These are phyloP conservation scores for Ophiostoma perfectum DNA, from an alignment of 2,329 filamentous ascomycete species.

Conservation along the genomic window DNA sequence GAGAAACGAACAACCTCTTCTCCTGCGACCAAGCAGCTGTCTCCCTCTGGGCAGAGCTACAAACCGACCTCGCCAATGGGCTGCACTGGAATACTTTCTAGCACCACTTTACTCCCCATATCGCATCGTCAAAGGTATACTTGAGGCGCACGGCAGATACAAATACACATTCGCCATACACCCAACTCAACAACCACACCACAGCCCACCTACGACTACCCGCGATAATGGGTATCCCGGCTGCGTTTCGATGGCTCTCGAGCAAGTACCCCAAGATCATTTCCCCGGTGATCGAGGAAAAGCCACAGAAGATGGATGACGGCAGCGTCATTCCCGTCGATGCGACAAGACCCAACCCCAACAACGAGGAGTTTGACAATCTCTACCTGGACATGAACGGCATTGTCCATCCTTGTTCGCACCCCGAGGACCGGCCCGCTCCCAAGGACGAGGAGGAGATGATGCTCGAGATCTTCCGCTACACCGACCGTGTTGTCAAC, in stretches of 20 bases:
- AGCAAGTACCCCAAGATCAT: slow-evolving; percentile 98
- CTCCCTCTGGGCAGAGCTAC: slow-evolving; percentile 1
- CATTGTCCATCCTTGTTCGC: slow-evolving; percentile 97
- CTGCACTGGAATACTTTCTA: neutral
- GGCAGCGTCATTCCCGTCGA: slow-evolving; percentile 81
- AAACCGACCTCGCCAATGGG: slow-evolving; percentile 16
- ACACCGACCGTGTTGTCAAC: slow-evolving; percentile 97
- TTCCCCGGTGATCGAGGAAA: slow-evolving; percentile 81
- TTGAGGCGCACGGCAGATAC: neutral
- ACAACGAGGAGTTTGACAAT: slow-evolving; percentile 97
- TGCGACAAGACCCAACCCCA: slow-evolving; percentile 78
- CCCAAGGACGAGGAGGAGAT: slow-evolving; percentile 96
- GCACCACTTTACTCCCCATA: neutral
- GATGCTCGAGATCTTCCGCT: slow-evolving; percentile 98
- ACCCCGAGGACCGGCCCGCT: slow-evolving; percentile 87
- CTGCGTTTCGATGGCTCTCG: slow-evolving; percentile 93
- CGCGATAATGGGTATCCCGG: slow-evolving; percentile 78
- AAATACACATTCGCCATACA: neutral
- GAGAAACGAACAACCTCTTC: neutral
- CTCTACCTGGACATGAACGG: slow-evolving; percentile 99
- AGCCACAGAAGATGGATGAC: slow-evolving; percentile 71
- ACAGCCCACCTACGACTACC: neutral
- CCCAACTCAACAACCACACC: neutral
- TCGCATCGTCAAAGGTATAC: slow-evolving; percentile 1
- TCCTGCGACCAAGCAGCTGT: slow-evolving; percentile 2